These are phyloP conservation scores for Hyphopichia pseudoburtonii DNA, from an alignment of 1,139 yeast genomes.

Conservation along the genomic window DNA sequence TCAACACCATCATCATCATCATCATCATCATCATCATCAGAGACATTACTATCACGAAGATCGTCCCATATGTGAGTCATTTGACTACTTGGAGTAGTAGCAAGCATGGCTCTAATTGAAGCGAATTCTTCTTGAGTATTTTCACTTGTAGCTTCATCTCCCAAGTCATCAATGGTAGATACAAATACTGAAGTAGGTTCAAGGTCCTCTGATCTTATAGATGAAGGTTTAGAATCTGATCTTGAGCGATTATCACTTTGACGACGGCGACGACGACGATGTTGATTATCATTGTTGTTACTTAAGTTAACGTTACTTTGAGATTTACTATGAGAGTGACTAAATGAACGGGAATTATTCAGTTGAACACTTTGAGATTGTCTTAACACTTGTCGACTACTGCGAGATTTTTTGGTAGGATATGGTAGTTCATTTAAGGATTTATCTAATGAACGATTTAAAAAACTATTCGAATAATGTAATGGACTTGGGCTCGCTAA, in stretches of 20 bases:
- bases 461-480: slow-evolving; percentile 7
- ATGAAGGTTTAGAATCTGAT: slow-evolving; percentile 5
- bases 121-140: neutral
- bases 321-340: too few relatives aligned
- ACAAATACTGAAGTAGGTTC: slow-evolving; percentile 29
- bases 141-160: slow-evolving; percentile 7
- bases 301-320: neutral
- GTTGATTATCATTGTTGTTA: too few relatives aligned
- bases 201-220: slow-evolving; percentile 18
- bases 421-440: slow-evolving; percentile 13
- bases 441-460: slow-evolving; percentile 13
- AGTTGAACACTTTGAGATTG: too few relatives aligned
- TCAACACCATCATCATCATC: slow-evolving; percentile 2
- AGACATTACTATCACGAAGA: slow-evolving; percentile 21
- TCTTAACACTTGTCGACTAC: too few relatives aligned
- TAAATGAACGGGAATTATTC: too few relatives aligned
- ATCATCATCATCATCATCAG: slow-evolving; percentile 13
- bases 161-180: slow-evolving; percentile 35
- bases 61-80: slow-evolving; percentile 25
- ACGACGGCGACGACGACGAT: neutral
- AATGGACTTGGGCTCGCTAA: slow-evolving; percentile 7
- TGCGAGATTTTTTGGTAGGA: slow-evolving; percentile 8
- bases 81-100: neutral
- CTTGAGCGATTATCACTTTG: neutral
- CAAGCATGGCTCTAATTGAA: neutral